phyloP scores from a whole-genome alignment of 208 protist genomes.

The Trypanosoma scelopori region DNA sequence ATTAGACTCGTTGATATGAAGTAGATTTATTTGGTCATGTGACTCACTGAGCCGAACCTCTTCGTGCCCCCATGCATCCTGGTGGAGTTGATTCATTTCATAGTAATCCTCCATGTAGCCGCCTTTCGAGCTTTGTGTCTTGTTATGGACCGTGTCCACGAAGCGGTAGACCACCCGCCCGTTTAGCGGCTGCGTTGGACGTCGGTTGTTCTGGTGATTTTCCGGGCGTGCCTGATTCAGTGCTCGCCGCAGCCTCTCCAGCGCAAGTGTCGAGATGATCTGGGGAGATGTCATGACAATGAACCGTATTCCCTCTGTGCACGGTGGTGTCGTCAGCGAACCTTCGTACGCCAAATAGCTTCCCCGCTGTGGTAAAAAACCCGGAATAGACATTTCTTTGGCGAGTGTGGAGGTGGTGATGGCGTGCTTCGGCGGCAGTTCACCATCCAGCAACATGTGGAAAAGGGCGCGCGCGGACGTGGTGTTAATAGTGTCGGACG shows the following conservation, averaged over 20 bases:
- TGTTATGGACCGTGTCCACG: constrained; percentile 29
- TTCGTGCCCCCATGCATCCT: constrained; percentile 10
- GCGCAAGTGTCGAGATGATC: constrained; percentile 48
- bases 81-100: background rate
- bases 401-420: constrained; percentile 63
- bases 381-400: constrained; percentile 45
- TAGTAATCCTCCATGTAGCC: constrained; percentile 13
- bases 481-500: constrained; percentile 45
- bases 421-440: constrained; percentile 49
- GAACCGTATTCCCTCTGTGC: constrained; percentile 72
- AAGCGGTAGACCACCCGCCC: constrained; percentile 65
- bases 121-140: background rate
- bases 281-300: constrained; percentile 78
- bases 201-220: constrained; percentile 50
- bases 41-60: background rate
- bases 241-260: constrained; percentile 49
- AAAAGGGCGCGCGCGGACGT: constrained; percentile 57
- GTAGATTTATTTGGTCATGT: background rate
- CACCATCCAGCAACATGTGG: constrained; percentile 64
- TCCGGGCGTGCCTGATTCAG: constrained; percentile 45
- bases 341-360: constrained; percentile 81
- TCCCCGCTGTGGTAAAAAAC: constrained; percentile 43
- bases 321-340: constrained; percentile 76
- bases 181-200: constrained; percentile 64
- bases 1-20: background rate